phyloP scores from a whole-genome alignment of 2,329 filamentous ascomycete species.

The Colletotrichum orbiculare region DNA sequence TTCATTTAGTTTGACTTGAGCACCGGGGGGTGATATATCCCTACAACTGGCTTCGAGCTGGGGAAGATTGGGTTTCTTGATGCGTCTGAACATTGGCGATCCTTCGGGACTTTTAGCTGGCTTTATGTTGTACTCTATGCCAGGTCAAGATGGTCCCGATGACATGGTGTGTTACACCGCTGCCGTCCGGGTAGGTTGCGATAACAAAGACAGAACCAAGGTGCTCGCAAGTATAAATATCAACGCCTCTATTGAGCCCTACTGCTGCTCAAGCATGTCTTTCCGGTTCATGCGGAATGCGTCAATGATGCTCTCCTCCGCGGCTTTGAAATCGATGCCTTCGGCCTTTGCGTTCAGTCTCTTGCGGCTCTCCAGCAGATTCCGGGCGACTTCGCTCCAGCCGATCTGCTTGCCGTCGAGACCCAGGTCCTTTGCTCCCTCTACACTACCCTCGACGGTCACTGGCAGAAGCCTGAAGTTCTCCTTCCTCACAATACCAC shows the following conservation, averaged over 20 bases:
- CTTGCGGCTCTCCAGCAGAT: constrained; percentile 11
- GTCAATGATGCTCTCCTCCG: constrained; percentile 9
- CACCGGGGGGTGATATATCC: too few species aligned
- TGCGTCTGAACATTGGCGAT: too few species aligned
- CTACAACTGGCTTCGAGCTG: too few species aligned
- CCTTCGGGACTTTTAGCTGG: too few species aligned
- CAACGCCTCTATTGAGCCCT: too few species aligned
- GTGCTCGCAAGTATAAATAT: too few species aligned
- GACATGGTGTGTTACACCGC: too few species aligned
- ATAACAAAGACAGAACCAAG: background rate
- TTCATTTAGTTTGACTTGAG: too few species aligned
- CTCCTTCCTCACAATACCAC: constrained; percentile 52
- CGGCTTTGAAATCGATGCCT: constrained; percentile 7
- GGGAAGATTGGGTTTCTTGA: too few species aligned
- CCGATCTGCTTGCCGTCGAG: background rate
- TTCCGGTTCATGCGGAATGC: constrained; percentile 5
- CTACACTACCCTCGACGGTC: background rate
- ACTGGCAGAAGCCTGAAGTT: constrained; percentile 42
- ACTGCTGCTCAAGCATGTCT: constrained; percentile 11
- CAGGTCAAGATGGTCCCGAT: too few species aligned
- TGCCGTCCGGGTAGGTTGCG: too few species aligned
- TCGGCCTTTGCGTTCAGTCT: constrained; percentile 5
- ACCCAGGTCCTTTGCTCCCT: constrained; percentile 5
- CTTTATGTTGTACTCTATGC: too few species aligned
- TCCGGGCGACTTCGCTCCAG: constrained; percentile 9